These are phyloP conservation scores for Pelargonium nanum DNA, from an alignment of 345 rosid species.

Conservation along the genomic window DNA sequence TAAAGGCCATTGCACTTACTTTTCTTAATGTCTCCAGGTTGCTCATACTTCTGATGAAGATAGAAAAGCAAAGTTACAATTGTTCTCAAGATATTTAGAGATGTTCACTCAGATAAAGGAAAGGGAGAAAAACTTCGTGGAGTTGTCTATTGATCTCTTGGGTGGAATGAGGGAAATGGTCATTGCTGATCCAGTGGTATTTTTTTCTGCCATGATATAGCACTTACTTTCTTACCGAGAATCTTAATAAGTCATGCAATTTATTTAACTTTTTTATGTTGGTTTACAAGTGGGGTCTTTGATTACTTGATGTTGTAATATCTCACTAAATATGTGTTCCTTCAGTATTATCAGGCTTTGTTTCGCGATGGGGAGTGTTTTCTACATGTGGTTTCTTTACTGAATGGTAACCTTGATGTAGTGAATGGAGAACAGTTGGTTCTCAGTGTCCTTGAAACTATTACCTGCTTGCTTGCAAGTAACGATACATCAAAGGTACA, in stretches of 20 bases:
- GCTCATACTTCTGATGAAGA: conserved; percentile 49
- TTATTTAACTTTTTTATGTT: conserved; percentile 9
- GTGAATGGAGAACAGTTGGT: conserved; percentile 76
- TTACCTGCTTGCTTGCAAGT: conserved; percentile 66
- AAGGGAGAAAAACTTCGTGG: conserved; percentile 47
- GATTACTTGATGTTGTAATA: conserved; percentile 7
- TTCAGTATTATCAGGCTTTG: conserved; percentile 79
- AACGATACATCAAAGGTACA: conserved; percentile 83
- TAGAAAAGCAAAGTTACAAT: conserved; percentile 50
- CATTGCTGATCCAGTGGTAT: conserved; percentile 49
- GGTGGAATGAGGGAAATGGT: conserved; percentile 79
- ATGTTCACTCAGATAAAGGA: conserved; percentile 85
- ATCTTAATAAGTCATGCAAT: neutral
- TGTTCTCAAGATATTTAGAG: conserved; percentile 83
- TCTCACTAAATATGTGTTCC: conserved; percentile 18
- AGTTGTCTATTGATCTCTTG: conserved; percentile 62
- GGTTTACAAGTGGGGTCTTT: conserved; percentile 2
- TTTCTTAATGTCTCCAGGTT: conserved; percentile 32
- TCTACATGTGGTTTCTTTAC: conserved; percentile 81
- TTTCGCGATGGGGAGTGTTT: conserved; percentile 92
- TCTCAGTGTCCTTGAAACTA: conserved; percentile 75
- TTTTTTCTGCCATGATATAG: conserved; percentile 3
- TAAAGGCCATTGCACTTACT: neutral
- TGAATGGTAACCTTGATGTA: conserved; percentile 76
- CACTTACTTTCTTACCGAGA: neutral